Evolutionary conservation across 23 red algal genomes (phyloP), one percentile per base, ranked within the genome.

Genomic region (Gracilaria vermiculophylla): DNA sequence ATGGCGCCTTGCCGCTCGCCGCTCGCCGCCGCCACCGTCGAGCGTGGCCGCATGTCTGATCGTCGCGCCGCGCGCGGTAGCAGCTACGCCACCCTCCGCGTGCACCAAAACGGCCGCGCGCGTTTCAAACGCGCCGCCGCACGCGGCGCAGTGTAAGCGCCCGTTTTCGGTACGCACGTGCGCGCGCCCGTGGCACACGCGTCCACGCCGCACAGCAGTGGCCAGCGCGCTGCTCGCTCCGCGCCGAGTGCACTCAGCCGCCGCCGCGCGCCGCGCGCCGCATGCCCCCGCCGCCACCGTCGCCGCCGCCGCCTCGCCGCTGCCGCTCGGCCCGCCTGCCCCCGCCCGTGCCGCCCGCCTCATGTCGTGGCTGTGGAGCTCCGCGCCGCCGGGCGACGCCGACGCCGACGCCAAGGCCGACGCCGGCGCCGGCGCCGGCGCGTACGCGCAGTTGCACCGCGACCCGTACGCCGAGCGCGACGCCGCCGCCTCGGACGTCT

Each of bases 321-420:
- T 28, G 9, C 16, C 70, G n/a, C 36, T 15, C 24, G n/a, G 13
- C 69, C 28, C 0, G 25, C 71, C 14, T 16, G 1, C 19, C 34
- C 0, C 4, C 37, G 16, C 33, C 35, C 0, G 19, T 5, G 29
- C 42, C 37, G 49, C 36, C 2, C 19, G 44, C 39, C 25, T 47
- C 52, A 62, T 67, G 32, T 67, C 78, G 54, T 67, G 58, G 53
- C 54, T 67, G 31, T 67, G 58, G 51, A 62, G 58, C 43, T 67
- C 78, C 27, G 48, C 78, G 55, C 78, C 78, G 54, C 78, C 78
- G 55, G 23, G 45, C 27, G 41, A 31, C 48, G 57, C 20, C 48
- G 35, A 20, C 17, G 58, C 35, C 41, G 58, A 7, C 48, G 24
- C 78, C 25, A 16, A 23, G 5, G 62, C 48, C 31, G 21, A n/a